These are phyloP conservation scores for Trypanosoma congolense DNA, from an alignment of 208 protist species.

Conservation along the genomic window DNA sequence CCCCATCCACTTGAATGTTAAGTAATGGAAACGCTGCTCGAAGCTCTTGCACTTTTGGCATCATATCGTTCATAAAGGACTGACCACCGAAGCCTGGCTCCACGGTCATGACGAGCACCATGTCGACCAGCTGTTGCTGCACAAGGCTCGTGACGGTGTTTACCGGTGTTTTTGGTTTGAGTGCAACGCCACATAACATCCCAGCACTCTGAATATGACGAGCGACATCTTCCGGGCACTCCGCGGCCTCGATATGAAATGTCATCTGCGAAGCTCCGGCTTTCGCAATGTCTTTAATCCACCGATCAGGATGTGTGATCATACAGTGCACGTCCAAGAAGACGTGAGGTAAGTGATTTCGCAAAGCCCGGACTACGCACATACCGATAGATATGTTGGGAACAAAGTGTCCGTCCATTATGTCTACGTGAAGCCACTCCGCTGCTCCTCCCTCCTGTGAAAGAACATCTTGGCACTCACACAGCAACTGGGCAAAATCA, in stretches of 20 bases:
- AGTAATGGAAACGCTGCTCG: constrained; percentile 79
- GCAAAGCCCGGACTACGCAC: constrained; percentile 89
- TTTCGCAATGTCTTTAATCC: constrained; percentile 80
- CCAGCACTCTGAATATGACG: constrained; percentile 57
- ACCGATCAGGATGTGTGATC: constrained; percentile 91
- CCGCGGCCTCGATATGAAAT: constrained; percentile 94
- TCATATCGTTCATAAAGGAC: constrained; percentile 96
- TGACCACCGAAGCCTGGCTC: constrained; percentile 99
- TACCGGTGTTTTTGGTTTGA: constrained; percentile 95
- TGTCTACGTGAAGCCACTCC: constrained; percentile 97
- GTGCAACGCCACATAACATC: constrained; percentile 93
- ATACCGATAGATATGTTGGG: constrained; percentile 96
- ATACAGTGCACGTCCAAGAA: constrained; percentile 97
- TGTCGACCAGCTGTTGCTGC: constrained; percentile 89
- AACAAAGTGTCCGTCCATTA: constrained; percentile 98
- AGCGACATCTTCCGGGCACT: constrained; percentile 49
- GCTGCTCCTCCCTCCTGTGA: constrained; percentile 49
- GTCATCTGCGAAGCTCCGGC: constrained; percentile 91
- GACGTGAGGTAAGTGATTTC: constrained; percentile 64
- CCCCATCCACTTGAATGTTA: constrained; percentile 99
- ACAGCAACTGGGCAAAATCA: constrained; percentile 82
- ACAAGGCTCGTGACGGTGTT: constrained; percentile 55
- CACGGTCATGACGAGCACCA: constrained; percentile 98
- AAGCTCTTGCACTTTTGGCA: constrained; percentile 94
- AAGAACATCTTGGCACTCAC: constrained; percentile 80